Evolutionary conservation across 2,329 filamentous ascomycete genomes (phyloP).

Genomic region (Helicocarpus griseus): DNA sequence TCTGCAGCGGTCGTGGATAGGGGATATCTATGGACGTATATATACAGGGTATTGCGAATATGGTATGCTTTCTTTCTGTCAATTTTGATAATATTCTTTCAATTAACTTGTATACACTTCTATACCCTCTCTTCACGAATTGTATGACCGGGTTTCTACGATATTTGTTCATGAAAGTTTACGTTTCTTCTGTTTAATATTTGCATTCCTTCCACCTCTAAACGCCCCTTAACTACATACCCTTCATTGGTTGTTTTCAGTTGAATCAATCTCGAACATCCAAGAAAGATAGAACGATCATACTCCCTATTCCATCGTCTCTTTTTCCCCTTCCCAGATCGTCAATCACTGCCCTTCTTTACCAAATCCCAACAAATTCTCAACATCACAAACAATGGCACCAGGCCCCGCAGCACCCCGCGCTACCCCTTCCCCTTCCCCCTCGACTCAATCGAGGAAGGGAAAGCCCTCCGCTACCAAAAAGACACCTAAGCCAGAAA

Average conservation of each 20-base stretch:
- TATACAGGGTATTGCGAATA: neutral
- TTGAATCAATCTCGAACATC: neutral
- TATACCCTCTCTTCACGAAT: too few relatives aligned
- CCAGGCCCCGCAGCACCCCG: slow-evolving; percentile 16
- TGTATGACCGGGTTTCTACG: neutral
- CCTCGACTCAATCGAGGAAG: slow-evolving; percentile 17
- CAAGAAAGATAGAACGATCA: neutral
- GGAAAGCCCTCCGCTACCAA: slow-evolving; percentile 17
- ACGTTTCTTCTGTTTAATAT: neutral
- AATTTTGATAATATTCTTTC: neutral
- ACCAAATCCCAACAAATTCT: neutral
- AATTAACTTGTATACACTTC: too few relatives aligned
- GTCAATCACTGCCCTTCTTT: neutral
- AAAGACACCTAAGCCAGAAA: slow-evolving; percentile 16
- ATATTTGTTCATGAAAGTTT: neutral
- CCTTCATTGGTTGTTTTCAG: neutral
- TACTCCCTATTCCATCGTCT: neutral
- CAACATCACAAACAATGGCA: slow-evolving; percentile 12
- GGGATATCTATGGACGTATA: neutral
- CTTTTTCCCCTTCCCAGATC: neutral
- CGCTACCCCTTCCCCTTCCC: slow-evolving; percentile 12
- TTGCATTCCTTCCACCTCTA: neutral
- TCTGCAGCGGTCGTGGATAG: neutral
- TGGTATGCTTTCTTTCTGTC: neutral
- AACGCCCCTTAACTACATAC: neutral